Evolutionary conservation across 2,329 filamentous ascomycete genomes (phyloP).

Genomic region (Botrytis galanthina): DNA sequence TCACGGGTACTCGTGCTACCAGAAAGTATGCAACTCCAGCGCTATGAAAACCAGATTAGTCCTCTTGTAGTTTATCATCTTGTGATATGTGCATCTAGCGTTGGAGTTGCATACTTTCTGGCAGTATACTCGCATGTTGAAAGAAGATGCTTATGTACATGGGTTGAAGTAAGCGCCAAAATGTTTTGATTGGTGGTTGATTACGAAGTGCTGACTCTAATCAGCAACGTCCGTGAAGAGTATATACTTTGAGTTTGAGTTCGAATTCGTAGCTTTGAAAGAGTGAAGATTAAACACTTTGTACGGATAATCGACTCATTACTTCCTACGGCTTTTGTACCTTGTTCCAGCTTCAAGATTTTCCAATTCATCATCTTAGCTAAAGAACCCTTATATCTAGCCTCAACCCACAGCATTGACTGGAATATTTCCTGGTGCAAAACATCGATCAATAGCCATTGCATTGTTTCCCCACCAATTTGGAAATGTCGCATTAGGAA

Average conservation of each 20-base stretch:
- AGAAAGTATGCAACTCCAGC: too few relatives aligned
- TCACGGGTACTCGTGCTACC: too few relatives aligned
- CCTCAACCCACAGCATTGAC: background rate
- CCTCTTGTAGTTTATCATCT: too few relatives aligned
- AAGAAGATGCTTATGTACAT: background rate
- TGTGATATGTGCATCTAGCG: too few relatives aligned
- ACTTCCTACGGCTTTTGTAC: background rate
- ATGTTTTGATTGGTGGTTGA: background rate
- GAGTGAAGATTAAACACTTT: background rate
- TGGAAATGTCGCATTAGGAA: constrained; percentile 33
- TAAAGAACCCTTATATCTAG: background rate
- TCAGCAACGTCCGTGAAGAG: background rate
- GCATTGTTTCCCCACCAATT: constrained; percentile 38
- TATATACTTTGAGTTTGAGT: background rate
- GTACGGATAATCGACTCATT: background rate
- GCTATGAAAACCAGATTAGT: too few relatives aligned
- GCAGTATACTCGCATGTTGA: background rate
- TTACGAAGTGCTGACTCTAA: background rate
- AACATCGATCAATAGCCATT: constrained; percentile 33
- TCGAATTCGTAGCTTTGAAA: background rate
- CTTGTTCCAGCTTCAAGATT: background rate
- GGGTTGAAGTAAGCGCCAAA: background rate
- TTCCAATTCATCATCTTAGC: background rate
- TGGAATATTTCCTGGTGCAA: constrained; percentile 26
- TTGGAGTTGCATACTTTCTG: too few relatives aligned